A percentile compares a stretch with the other conserved stretches of the same genome.
phyloP scores from a whole-genome alignment of 352 stramenopile species.

The Globisporangium abappressorium region DNA sequence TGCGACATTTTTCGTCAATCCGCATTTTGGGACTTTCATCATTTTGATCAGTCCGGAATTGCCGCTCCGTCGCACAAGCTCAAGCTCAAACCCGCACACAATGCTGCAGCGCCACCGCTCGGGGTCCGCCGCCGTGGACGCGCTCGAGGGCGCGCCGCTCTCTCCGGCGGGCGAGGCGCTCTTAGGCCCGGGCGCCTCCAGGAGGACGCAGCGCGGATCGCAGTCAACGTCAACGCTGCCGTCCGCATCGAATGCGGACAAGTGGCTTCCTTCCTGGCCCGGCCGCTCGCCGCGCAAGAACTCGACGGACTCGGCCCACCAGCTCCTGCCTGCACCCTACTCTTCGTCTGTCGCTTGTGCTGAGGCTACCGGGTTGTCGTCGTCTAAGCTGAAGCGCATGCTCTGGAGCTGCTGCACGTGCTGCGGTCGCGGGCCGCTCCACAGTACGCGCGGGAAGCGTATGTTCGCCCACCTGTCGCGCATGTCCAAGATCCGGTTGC shows the following conservation, averaged over 20 bases:
- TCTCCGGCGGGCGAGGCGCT: not conserved
- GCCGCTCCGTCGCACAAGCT: not conserved
- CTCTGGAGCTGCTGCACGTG: constrained; percentile 5
- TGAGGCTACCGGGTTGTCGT: not conserved
- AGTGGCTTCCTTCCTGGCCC: constrained; percentile 1
- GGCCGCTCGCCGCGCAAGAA: constrained; percentile 4
- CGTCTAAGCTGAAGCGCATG: not conserved
- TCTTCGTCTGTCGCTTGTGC: not conserved
- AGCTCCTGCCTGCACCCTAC: not conserved
- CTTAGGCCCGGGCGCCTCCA: not conserved
- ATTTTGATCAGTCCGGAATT: not conserved
- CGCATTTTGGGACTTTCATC: not conserved
- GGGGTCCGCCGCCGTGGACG: constrained; percentile 6
- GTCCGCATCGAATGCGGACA: not conserved
- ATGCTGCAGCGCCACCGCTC: constrained; percentile 9
- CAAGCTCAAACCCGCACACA: not conserved
- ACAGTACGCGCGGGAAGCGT: constrained; percentile 5
- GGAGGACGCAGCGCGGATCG: constrained; percentile 1
- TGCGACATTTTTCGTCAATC: not conserved
- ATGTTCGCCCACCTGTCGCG: constrained; percentile 3
- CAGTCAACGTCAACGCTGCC: not conserved
- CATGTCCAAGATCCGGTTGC: not conserved
- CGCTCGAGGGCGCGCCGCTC: constrained; percentile 9
- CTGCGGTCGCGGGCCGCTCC: constrained; percentile 5
- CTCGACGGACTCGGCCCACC: not conserved